Evolutionary conservation across 305 asterid genomes (phyloP).

Genomic region (Fraxinus angustifolia): DNA sequence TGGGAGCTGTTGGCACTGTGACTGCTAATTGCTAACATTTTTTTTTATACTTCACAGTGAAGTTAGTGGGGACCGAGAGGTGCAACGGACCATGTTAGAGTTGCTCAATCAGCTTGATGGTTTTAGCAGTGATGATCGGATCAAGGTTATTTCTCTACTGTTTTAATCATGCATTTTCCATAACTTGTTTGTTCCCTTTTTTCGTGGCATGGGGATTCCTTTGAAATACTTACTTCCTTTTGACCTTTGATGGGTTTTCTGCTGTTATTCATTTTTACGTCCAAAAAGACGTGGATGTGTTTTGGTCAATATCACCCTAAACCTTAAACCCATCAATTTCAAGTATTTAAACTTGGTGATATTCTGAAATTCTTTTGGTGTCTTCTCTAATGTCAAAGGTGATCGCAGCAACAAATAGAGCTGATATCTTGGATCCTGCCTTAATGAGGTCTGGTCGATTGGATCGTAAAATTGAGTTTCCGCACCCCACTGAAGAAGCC

Average conservation of each 20-base stretch:
- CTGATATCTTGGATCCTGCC: slow-evolving; percentile 40
- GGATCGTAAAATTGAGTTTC: slow-evolving; percentile 45
- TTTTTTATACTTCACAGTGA: slow-evolving; percentile 48
- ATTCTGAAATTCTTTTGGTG: neutral
- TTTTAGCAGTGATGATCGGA: slow-evolving; percentile 77
- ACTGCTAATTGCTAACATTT: neutral
- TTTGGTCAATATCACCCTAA: neutral
- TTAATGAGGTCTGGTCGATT: slow-evolving; percentile 34
- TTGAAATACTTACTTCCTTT: neutral
- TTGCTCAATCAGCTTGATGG: slow-evolving; percentile 91
- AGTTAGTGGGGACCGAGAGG: slow-evolving; percentile 88
- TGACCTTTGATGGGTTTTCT: neutral
- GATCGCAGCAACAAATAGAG: slow-evolving; percentile 37
- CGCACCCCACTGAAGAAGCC: slow-evolving; percentile 61
- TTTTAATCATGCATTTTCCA: neutral
- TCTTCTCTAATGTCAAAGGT: slow-evolving; percentile 15
- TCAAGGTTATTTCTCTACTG: slow-evolving; percentile 42
- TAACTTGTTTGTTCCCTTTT: neutral
- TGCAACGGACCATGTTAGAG: slow-evolving; percentile 84
- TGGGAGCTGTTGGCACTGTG: neutral
- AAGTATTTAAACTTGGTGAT: neutral
- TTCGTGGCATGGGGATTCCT: neutral
- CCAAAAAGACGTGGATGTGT: neutral
- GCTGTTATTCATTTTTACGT: neutral
- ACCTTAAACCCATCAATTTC: neutral